Evolutionary conservation across 2,329 filamentous ascomycete genomes (phyloP).

Genomic region (Xylariaceae sp.): DNA sequence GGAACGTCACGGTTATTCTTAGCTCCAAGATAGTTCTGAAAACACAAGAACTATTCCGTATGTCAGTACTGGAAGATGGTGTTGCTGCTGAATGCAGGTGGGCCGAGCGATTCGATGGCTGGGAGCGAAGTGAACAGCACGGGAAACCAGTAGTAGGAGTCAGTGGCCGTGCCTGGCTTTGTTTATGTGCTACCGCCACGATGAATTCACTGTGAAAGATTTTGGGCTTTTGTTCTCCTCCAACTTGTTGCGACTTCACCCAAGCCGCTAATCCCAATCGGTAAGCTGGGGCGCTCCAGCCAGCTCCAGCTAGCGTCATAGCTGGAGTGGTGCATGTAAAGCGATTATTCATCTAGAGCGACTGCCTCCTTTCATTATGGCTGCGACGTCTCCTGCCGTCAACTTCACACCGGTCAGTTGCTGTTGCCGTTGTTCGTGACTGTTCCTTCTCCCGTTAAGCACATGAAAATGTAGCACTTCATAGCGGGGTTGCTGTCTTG

Average conservation of each 20-base stretch:
- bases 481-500: not conserved
- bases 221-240: constrained; percentile 24
- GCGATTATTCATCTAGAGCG: not conserved
- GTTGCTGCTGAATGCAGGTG: constrained; percentile 1
- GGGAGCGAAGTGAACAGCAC: constrained; percentile 5
- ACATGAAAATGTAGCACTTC: no score
- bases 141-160: constrained; percentile 7
- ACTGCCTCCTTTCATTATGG: no score
- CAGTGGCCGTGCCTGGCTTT: not conserved
- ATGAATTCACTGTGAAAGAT: constrained; percentile 13
- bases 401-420: no score
- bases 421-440: no score
- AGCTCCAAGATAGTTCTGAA: constrained; percentile 26
- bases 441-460: no score
- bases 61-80: not conserved
- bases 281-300: not conserved
- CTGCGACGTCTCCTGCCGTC: no score
- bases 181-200: not conserved
- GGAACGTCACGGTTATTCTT: constrained; percentile 17
- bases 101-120: constrained; percentile 1
- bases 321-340: not conserved
- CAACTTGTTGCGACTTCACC: constrained; percentile 6
- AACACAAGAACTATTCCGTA: constrained; percentile 2
- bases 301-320: not conserved
- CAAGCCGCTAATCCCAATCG: not conserved